Base-by-base conservation (phyloP, 1,284 basidiomycete genomes). In the Apiotrichum gamsii region DNA sequence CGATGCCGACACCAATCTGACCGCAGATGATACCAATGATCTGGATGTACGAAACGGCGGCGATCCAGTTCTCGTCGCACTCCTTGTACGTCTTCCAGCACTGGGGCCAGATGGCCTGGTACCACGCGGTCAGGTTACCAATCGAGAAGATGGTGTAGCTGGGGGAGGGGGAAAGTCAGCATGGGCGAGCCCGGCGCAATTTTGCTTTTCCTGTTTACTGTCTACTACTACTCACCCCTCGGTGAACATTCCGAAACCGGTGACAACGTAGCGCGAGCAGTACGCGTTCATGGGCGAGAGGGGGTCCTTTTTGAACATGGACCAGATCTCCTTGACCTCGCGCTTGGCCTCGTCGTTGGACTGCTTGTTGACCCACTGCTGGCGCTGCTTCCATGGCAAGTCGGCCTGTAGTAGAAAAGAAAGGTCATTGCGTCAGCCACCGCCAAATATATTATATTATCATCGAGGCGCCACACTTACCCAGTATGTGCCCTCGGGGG, bases 231-330 rank as follows among this genome's bases (percentile, higher is more conserved):
- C 61, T 52, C 70, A 72, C 30, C 70, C 70, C 59, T 78, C 75
- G 32, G 76, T 76, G 59, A 78, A 78, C 42, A 78, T 72, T 51
- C 77, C 77, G 61, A 78, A 72, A 54, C 77, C 77, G 39, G 72
- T 75, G 42, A 77, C 60, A 39, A 78, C 76, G 54, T 78, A 78
- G 59, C 72, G 71, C 45, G 47, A 45, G 51, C 64, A 77, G 69
- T 79, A 79, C 31, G 68, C 66, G 10, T 52, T 48, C 28, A 77
- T 34, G 10, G 76, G 76, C 24, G 67, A 70, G 8, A 73, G 49
- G 3, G 71, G 71, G 56, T 78, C 77, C 44, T 60, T 59, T 64
- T 78, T 78, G 68, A 77, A 74, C 75, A 78, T 76, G 24, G 54
- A 24, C 43, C 76, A 70, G 36, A 78, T 60, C 39, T 66, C 59